phyloP scores from a whole-genome alignment of 2,329 filamentous ascomycete genomes.

The Trichoderma sp. region DNA sequence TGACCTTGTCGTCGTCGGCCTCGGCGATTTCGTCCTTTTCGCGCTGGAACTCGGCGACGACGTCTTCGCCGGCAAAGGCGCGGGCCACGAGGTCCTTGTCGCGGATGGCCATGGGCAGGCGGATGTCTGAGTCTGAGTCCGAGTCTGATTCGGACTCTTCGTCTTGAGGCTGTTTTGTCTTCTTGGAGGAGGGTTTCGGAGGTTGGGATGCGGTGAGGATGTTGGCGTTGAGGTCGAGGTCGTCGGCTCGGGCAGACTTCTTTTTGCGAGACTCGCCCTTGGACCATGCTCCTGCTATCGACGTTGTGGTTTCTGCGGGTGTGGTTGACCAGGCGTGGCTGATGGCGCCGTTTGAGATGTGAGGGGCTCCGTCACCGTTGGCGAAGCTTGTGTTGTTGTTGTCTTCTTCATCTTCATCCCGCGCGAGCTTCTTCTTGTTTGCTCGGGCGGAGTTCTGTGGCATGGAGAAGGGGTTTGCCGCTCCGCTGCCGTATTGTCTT shows the following conservation, averaged over 20 bases:
- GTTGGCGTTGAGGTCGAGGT: conserved; percentile 48
- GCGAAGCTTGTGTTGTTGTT: conserved; percentile 36
- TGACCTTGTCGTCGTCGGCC: conserved; percentile 80
- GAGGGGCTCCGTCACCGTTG: conserved; percentile 33
- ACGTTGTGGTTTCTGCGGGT: conserved; percentile 33
- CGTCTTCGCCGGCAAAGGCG: conserved; percentile 89
- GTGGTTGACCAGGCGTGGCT: conserved; percentile 33
- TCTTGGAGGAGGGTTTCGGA: conserved; percentile 32
- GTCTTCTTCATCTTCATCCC: conserved; percentile 31
- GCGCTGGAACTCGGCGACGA: conserved; percentile 75
- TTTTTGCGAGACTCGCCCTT: conserved; percentile 44
- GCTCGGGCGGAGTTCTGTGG: conserved; percentile 33
- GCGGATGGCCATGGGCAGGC: conserved; percentile 61
- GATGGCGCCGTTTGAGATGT: conserved; percentile 29
- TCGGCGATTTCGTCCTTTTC: conserved; percentile 75
- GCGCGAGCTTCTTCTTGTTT: conserved; percentile 38
- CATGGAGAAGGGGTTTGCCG: conserved; percentile 40
- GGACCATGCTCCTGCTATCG: conserved; percentile 50
- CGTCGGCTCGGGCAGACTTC: conserved; percentile 42
- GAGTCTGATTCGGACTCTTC: conserved; percentile 49
- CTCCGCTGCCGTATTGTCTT: conserved; percentile 64
- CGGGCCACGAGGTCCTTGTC: conserved; percentile 73
- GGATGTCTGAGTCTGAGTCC: conserved; percentile 53
- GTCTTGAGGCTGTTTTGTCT: not conserved
- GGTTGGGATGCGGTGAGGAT: conserved; percentile 40